Evolutionary conservation across 768 basidiomycete species (phyloP).

Genomic region (Leccinum sublutescens): DNA sequence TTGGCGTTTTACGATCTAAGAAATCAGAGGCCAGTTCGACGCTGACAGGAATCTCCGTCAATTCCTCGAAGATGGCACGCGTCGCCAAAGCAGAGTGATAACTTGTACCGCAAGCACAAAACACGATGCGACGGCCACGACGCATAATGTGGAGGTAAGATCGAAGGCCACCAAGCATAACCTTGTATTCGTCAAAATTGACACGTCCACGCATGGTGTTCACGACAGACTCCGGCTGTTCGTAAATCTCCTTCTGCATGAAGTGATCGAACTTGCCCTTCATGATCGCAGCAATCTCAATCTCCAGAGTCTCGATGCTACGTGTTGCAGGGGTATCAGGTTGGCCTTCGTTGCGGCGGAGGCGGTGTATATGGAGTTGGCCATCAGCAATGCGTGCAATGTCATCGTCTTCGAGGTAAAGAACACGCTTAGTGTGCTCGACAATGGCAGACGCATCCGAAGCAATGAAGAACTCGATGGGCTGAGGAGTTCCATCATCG

Average conservation of each 20-base stretch:
- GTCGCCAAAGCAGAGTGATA: constrained; percentile 98
- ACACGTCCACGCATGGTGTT: constrained; percentile 99
- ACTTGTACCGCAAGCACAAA: constrained; percentile 97
- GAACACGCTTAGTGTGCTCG: constrained; percentile 98
- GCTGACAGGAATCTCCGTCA: constrained; percentile 97
- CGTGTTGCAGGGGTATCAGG: constrained; percentile 65
- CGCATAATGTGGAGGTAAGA: constrained; percentile 95
- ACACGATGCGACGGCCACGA: constrained; percentile 90
- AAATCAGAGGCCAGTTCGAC: constrained; percentile 98
- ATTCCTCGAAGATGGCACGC: constrained; percentile 96
- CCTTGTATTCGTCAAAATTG: constrained; percentile 90
- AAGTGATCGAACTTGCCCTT: constrained; percentile 99
- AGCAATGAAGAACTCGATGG: constrained; percentile 99
- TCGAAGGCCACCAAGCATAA: constrained; percentile 94
- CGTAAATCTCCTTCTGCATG: constrained; percentile 99
- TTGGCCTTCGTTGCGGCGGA: constrained; percentile 81
- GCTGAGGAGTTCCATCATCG: constrained; percentile 96
- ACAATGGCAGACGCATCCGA: constrained; percentile 96
- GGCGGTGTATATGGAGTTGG: constrained; percentile 97
- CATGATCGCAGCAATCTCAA: constrained; percentile 99
- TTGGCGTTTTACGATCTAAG: constrained; percentile 97
- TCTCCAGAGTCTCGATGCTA: constrained; percentile 96
- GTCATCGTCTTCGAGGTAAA: constrained; percentile 98
- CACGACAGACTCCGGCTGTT: constrained; percentile 98
- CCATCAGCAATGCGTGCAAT: constrained; percentile 97